phyloP scores from a whole-genome alignment of 2,329 filamentous ascomycete genomes.

The Endothia cerciana region DNA sequence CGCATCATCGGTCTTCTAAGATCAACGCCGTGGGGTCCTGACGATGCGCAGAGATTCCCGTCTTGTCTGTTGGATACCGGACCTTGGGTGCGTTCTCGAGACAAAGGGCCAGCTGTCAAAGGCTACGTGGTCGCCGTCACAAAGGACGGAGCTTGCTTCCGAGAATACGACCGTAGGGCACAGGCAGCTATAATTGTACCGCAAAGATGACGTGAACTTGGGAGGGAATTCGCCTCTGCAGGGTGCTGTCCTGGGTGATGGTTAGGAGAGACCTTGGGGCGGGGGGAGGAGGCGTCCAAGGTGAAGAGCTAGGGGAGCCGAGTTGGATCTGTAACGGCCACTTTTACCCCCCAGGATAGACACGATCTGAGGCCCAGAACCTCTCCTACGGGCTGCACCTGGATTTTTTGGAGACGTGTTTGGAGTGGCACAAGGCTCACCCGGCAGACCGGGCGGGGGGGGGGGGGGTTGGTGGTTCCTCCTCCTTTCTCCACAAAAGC shows the following conservation, averaged over 20 bases:
- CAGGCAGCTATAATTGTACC: background rate
- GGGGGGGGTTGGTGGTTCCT: background rate
- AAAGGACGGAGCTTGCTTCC: background rate
- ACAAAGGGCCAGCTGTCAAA: slow-evolving; percentile 22
- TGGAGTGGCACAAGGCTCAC: slow-evolving; percentile 5
- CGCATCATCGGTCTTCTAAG: slow-evolving; percentile 44
- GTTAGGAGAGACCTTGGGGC: background rate
- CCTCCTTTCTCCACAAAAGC: background rate
- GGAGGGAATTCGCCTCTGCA: background rate
- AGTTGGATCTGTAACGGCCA: background rate
- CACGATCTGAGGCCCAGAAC: slow-evolving; percentile 4
- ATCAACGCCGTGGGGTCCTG: background rate
- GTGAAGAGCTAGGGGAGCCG: background rate
- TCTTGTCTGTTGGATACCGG: background rate
- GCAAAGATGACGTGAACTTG: background rate
- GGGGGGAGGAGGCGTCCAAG: background rate
- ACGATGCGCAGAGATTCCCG: background rate
- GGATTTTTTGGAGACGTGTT: slow-evolving; percentile 9
- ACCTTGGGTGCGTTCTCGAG: background rate
- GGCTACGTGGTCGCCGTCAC: slow-evolving; percentile 5
- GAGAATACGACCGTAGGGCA: background rate
- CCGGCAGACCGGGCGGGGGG: background rate
- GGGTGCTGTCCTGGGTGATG: background rate
- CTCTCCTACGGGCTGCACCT: background rate
- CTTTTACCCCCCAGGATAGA: background rate